phyloP scores from a whole-genome alignment of 495 filamentous ascomycete genomes.

The Xylaria scruposa region DNA sequence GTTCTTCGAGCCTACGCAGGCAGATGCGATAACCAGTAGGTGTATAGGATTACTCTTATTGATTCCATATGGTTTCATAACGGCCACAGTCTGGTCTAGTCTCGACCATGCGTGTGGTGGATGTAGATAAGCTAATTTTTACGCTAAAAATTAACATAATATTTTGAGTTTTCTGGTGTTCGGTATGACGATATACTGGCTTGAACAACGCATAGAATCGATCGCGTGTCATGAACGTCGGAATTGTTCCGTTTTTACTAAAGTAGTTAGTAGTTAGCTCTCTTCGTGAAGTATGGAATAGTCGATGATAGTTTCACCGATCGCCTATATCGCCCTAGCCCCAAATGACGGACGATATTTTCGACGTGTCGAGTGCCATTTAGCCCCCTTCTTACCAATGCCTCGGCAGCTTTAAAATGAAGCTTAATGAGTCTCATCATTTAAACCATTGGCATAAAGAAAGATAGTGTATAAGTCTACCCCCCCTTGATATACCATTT shows the following conservation, averaged over 20 bases:
- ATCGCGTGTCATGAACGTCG: not conserved
- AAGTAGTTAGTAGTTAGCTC: not conserved
- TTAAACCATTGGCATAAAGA: not conserved
- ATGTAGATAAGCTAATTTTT: not conserved
- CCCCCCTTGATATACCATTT: not conserved
- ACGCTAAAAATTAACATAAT: not conserved
- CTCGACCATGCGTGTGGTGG: not conserved
- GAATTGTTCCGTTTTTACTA: not conserved
- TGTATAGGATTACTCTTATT: not conserved
- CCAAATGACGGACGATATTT: not conserved
- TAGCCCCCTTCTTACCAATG: not conserved
- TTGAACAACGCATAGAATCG: not conserved
- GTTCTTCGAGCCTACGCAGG: not conserved
- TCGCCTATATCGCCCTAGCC: not conserved
- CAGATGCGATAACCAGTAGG: not conserved
- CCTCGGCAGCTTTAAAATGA: not conserved
- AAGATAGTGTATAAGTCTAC: not conserved
- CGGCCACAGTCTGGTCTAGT: not conserved
- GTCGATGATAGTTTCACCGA: not conserved
- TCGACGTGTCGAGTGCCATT: not conserved
- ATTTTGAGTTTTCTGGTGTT: conserved; percentile 13
- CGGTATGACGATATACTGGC: not conserved
- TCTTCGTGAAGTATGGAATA: not conserved
- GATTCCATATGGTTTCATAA: not conserved
- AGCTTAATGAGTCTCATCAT: conserved; percentile 4